Evolutionary conservation across 331 rosid species (phyloP).

Genomic region (Stylosanthes scabra): DNA sequence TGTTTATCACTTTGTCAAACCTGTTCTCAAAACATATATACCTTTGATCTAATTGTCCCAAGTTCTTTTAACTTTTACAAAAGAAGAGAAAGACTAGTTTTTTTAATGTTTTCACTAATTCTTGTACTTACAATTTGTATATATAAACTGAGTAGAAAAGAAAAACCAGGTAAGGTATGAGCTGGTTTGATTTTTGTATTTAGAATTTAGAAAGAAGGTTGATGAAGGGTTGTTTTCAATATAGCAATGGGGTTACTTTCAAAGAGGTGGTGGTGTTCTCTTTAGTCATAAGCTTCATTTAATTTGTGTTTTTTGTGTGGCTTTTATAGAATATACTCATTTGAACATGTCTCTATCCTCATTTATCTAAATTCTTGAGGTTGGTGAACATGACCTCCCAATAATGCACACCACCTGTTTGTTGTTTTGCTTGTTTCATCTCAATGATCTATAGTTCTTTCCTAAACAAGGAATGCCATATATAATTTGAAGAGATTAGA

Average conservation of each 20-base stretch:
- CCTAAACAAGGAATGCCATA: conserved; percentile 29
- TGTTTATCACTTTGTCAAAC: not conserved
- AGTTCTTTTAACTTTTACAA: not conserved
- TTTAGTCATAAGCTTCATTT: conserved; percentile 39
- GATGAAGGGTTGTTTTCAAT: conserved; percentile 69
- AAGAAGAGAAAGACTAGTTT: not conserved
- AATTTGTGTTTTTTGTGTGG: conserved; percentile 32
- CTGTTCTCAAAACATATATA: no score
- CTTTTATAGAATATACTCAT: conserved; percentile 35
- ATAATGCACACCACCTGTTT: conserved; percentile 5
- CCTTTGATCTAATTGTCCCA: not conserved
- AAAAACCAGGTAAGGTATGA: not conserved
- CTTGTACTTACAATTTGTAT: not conserved
- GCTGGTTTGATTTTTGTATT: conserved; percentile 28
- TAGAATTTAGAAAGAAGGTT: conserved; percentile 39
- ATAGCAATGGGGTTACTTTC: conserved; percentile 65
- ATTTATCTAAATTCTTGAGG: conserved; percentile 18
- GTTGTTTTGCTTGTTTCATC: conserved; percentile 18
- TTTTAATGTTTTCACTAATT: not conserved
- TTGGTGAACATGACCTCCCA: conserved; percentile 27
- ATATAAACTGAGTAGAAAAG: conserved; percentile 11
- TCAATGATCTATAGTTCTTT: conserved; percentile 32
- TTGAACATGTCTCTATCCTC: conserved; percentile 47
- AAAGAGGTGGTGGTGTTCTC: conserved; percentile 47
- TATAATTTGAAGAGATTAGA: not conserved